phyloP scores from a whole-genome alignment of 2,329 filamentous ascomycete species.

The Xylariomycetidae sp. region DNA sequence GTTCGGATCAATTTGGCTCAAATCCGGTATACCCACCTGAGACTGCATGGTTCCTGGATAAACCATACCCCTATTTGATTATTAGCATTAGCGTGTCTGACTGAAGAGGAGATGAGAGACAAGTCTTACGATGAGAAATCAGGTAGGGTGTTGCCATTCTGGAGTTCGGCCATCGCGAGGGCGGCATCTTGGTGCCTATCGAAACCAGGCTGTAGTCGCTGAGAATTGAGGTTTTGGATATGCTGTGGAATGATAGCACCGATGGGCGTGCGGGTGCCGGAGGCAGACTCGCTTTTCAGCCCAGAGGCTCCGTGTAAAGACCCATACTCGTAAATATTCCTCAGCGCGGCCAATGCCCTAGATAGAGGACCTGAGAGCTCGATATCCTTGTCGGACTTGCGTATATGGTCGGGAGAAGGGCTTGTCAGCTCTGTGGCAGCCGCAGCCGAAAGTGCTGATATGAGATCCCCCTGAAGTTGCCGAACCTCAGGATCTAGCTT shows the following conservation, averaged over 20 bases:
- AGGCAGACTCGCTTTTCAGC: constrained; percentile 44
- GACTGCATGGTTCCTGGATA: constrained; percentile 30
- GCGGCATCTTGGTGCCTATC: constrained; percentile 59
- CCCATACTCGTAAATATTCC: constrained; percentile 64
- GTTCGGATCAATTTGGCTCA: constrained; percentile 48
- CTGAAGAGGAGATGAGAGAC: not conserved
- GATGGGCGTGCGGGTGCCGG: constrained; percentile 39
- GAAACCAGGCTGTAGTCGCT: constrained; percentile 24
- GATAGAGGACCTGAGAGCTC: constrained; percentile 59
- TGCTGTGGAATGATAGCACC: constrained; percentile 38
- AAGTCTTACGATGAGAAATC: constrained; percentile 38
- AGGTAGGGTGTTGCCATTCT: constrained; percentile 47
- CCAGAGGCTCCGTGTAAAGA: constrained; percentile 45
- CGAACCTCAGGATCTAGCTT: constrained; percentile 60
- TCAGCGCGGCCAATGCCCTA: constrained; percentile 55
- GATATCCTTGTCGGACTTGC: constrained; percentile 54
- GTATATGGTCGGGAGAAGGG: constrained; percentile 49
- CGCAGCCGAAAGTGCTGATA: constrained; percentile 58
- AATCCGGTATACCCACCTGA: constrained; percentile 34
- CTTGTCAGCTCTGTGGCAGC: constrained; percentile 55
- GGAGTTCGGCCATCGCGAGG: constrained; percentile 61
- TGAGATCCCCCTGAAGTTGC: constrained; percentile 59
- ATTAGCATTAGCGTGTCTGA: not conserved
- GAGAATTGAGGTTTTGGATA: constrained; percentile 19
- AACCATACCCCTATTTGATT: constrained; percentile 14